These are phyloP conservation scores for Castanopsis chinensis DNA, from an alignment of 306 rosid species.

Conservation along the genomic window DNA sequence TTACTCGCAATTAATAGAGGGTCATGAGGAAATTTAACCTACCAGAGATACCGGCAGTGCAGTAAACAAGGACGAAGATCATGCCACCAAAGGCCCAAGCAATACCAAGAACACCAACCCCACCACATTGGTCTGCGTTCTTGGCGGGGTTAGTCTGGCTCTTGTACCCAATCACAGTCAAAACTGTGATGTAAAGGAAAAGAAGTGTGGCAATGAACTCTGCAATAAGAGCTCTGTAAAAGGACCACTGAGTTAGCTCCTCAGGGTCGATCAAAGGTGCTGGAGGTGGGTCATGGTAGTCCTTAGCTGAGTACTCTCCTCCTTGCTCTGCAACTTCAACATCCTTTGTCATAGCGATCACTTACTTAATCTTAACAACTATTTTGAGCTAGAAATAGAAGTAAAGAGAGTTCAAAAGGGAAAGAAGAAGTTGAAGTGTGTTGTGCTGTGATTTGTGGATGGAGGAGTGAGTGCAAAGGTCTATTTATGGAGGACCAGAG, in stretches of 20 bases:
- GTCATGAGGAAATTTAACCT: not conserved
- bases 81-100: constrained; percentile 99
- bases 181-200: constrained; percentile 78
- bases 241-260: constrained; percentile 74
- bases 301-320: constrained; percentile 52
- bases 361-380: not conserved
- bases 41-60: constrained; percentile 99
- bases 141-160: not conserved
- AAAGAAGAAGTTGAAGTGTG: not conserved
- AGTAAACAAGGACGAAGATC: constrained; percentile 97
- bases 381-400: too few relatives aligned
- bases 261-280: constrained; percentile 53
- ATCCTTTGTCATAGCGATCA: constrained; percentile 59
- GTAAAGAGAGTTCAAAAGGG: not conserved
- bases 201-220: constrained; percentile 93
- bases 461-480: constrained; percentile 14
- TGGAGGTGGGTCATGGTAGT: constrained; percentile 92
- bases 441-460: not conserved
- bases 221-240: constrained; percentile 82
- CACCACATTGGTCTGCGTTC: constrained; percentile 36
- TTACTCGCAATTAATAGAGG: too few relatives aligned
- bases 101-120: constrained; percentile 84
- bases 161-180: constrained; percentile 82
- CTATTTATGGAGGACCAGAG: constrained; percentile 50
- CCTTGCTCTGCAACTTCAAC: constrained; percentile 61